Evolutionary conservation across 768 basidiomycete species (phyloP).

Genomic region (Suillus subaureus): DNA sequence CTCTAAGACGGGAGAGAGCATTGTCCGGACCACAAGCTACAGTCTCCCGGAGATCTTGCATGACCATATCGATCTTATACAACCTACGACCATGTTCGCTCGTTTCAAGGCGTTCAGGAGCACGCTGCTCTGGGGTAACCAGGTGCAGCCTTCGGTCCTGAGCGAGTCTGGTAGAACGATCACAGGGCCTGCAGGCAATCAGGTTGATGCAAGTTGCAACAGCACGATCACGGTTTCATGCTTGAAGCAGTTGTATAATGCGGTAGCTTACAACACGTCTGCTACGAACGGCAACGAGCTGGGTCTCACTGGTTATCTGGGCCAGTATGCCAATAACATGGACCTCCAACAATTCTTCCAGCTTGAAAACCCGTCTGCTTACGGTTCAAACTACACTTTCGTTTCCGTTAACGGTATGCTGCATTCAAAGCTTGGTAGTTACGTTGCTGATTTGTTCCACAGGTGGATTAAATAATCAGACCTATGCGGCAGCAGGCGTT

Average conservation of each 20-base stretch:
- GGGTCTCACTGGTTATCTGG: conserved; percentile 57
- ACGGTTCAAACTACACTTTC: conserved; percentile 53
- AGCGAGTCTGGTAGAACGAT: conserved; percentile 14
- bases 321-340: conserved; percentile 53
- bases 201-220: conserved; percentile 53
- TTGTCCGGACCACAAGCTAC: conserved; percentile 69
- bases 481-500: conserved; percentile 47
- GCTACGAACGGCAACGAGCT: conserved; percentile 48
- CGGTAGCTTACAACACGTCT: conserved; percentile 46
- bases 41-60: conserved; percentile 64
- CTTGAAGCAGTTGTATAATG: conserved; percentile 57
- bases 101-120: conserved; percentile 46
- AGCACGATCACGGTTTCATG: conserved; percentile 51
- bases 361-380: conserved; percentile 50
- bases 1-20: conserved; percentile 47
- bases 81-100: conserved; percentile 73
- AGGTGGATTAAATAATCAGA: conserved; percentile 70
- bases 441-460: conserved; percentile 11
- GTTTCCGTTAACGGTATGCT: conserved; percentile 56
- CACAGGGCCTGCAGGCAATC: conserved; percentile 35
- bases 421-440: not conserved
- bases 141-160: conserved; percentile 7
- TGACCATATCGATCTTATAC: conserved; percentile 65
- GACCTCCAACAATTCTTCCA: conserved; percentile 57
- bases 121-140: conserved; percentile 38